Conservation (phyloP, 495 filamentous ascomycete genomes). For the Rostrohypoxylon terebratum region DNA sequence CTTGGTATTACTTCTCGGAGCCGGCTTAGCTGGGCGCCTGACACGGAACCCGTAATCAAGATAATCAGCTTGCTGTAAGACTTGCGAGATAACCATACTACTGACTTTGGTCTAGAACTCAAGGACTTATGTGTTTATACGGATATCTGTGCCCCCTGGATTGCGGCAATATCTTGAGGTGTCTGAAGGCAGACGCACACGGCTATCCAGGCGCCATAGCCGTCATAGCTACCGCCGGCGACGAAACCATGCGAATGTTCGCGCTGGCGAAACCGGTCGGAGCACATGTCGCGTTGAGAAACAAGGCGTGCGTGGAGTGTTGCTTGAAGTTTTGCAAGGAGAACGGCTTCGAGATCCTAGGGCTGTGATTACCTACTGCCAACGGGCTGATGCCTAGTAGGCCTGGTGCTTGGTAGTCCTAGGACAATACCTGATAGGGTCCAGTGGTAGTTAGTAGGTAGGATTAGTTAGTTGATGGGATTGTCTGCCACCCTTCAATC, state of each 20-base stretch:
- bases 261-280: conserved; percentile 25
- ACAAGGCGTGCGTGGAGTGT: conserved; percentile 13
- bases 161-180: neutral
- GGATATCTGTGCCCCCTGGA: too few relatives aligned
- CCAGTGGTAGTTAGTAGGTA: too few relatives aligned
- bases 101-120: too few relatives aligned
- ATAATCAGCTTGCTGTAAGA: too few relatives aligned
- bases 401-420: neutral
- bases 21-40: too few relatives aligned
- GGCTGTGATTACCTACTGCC: conserved; percentile 3
- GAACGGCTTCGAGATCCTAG: conserved; percentile 12
- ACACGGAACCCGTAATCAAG: too few relatives aligned
- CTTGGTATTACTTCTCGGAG: too few relatives aligned
- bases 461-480: too few relatives aligned
- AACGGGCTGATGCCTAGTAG: neutral
- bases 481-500: too few relatives aligned
- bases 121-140: too few relatives aligned
- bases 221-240: neutral
- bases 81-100: too few relatives aligned
- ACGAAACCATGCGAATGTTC: neutral
- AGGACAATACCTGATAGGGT: neutral
- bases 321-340: conserved; percentile 22
- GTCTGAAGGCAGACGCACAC: neutral
- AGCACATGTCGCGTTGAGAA: conserved; percentile 27
- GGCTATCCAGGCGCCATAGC: conserved; percentile 4